These are phyloP conservation scores for Ogataea thermomethanolica DNA, from an alignment of 805 yeast genomes.

Conservation along the genomic window DNA sequence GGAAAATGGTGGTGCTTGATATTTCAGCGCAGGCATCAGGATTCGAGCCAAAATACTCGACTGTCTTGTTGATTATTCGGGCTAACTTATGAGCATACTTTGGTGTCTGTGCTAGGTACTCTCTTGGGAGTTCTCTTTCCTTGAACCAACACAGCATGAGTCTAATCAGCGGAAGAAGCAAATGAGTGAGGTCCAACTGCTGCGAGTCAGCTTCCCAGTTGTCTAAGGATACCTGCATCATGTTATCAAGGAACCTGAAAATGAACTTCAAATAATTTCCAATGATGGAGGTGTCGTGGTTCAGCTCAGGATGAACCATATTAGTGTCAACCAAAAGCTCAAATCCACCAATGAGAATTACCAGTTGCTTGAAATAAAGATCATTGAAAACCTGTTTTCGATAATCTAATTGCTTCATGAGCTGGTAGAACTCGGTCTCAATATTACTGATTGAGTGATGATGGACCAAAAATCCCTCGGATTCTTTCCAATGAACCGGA, in stretches of 20 bases:
- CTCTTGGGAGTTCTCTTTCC: conserved; percentile 41
- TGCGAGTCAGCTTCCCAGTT: conserved; percentile 23
- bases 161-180: conserved; percentile 41
- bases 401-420: conserved; percentile 26
- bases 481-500: conserved; percentile 39
- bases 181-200: conserved; percentile 22
- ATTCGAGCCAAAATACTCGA: conserved; percentile 13
- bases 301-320: conserved; percentile 23
- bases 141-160: conserved; percentile 56
- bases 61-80: conserved; percentile 19
- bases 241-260: conserved; percentile 37
- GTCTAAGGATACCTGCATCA: conserved; percentile 26
- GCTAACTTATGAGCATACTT: conserved; percentile 19
- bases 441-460: conserved; percentile 30
- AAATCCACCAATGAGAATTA: conserved; percentile 39
- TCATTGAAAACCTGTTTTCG: conserved; percentile 35
- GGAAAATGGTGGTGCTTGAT: background rate
- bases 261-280: conserved; percentile 37
- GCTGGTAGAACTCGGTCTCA: conserved; percentile 33
- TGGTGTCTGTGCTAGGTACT: conserved; percentile 26
- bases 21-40: conserved; percentile 8
- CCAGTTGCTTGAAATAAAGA: conserved; percentile 35
- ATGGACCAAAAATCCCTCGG: conserved; percentile 27
- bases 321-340: conserved; percentile 29
- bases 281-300: conserved; percentile 24